Evolutionary conservation across 2,329 filamentous ascomycete species (phyloP).

Genomic region (Curvularia sp.): DNA sequence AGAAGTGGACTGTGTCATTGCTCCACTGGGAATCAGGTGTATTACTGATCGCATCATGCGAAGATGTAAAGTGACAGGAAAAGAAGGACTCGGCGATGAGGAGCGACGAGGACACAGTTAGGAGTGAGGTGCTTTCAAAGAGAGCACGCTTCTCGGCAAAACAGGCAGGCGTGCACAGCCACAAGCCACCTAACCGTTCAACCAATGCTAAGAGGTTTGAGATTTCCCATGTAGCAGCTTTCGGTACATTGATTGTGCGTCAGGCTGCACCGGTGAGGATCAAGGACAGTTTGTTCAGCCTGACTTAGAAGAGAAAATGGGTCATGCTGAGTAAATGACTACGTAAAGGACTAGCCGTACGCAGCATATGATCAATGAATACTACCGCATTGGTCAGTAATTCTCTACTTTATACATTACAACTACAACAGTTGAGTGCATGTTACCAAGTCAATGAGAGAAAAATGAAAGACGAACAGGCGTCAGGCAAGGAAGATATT

Average conservation of each 20-base stretch:
- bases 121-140: background rate
- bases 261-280: background rate
- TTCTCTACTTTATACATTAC: no score
- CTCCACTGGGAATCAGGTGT: no score
- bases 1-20: background rate
- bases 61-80: background rate
- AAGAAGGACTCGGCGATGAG: background rate
- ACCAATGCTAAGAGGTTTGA: background rate
- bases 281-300: background rate
- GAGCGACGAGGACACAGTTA: background rate
- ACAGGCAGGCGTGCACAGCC: background rate
- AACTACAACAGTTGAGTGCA: background rate
- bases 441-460: background rate
- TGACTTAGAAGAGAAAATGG: no score
- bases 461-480: background rate
- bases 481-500: conserved; percentile 9
- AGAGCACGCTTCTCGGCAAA: background rate
- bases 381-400: no score
- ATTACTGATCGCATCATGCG: background rate
- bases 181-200: background rate
- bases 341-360: background rate
- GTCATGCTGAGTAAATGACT: background rate
- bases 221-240: background rate
- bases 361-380: no score
- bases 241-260: background rate